Conservation (phyloP, 164 flowering plant genomes). For the Vitis cinerea region DNA sequence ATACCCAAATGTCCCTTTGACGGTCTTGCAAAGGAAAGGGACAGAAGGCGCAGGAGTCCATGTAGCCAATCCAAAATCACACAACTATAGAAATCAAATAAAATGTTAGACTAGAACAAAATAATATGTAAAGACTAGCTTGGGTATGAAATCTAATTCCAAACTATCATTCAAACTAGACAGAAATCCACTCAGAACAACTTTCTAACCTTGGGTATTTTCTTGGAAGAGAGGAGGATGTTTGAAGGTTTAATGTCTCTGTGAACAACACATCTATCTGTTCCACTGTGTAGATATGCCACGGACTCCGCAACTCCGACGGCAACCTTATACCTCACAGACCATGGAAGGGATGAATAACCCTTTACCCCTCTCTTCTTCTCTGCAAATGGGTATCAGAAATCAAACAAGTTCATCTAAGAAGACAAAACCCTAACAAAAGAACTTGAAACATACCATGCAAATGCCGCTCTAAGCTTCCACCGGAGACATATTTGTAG, state of each 20-base stretch:
- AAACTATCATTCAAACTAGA: too few relatives aligned
- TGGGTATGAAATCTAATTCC: neutral
- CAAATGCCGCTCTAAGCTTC: constrained; percentile 81
- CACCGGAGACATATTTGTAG: constrained; percentile 86
- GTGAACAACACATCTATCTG: constrained; percentile 83
- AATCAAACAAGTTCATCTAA: constrained; percentile 17
- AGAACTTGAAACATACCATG: constrained; percentile 52
- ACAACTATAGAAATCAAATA: constrained; percentile 48
- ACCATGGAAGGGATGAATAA: constrained; percentile 58
- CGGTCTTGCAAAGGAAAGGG: constrained; percentile 97
- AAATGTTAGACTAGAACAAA: neutral
- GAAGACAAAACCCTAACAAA: constrained; percentile 2
- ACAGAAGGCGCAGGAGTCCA: constrained; percentile 90
- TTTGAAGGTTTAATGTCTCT: constrained; percentile 95
- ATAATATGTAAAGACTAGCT: neutral
- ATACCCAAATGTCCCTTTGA: constrained; percentile 98
- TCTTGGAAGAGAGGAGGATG: constrained; percentile 81
- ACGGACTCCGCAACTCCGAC: constrained; percentile 82
- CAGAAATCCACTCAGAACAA: too few relatives aligned
- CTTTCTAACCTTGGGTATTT: constrained; percentile 64
- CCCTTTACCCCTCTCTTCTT: constrained; percentile 62
- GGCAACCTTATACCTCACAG: constrained; percentile 81
- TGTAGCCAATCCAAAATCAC: constrained; percentile 94
- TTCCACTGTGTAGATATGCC: constrained; percentile 73
- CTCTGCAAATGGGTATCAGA: constrained; percentile 39